Evolutionary conservation across 108 stramenopile species (phyloP).

Genomic region (Cylindrotheca fusiformis): DNA sequence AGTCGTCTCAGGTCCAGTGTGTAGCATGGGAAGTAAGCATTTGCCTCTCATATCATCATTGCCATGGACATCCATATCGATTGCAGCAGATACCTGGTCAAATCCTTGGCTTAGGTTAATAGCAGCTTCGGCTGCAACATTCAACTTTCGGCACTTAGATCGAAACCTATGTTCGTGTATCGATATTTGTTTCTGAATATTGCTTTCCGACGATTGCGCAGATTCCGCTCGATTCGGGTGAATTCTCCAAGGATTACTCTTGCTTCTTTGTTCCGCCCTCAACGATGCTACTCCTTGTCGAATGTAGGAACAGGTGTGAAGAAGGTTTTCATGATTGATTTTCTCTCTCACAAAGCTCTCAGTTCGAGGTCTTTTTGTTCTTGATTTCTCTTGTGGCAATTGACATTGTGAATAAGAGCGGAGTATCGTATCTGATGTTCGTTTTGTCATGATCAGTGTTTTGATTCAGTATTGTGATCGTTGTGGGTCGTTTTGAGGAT

Average conservation of each 20-base stretch:
- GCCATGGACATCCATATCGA: no score
- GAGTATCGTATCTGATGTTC: neutral
- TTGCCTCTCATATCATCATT: neutral
- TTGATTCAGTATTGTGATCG: neutral
- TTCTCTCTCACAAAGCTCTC: neutral
- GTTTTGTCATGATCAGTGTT: neutral
- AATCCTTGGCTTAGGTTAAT: neutral
- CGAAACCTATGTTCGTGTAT: neutral
- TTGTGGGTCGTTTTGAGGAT: neutral
- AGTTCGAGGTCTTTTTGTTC: neutral
- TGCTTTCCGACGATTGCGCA: neutral
- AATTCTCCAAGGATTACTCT: neutral
- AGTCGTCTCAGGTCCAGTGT: neutral
- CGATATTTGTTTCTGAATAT: neutral
- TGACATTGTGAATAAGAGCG: neutral
- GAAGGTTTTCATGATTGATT: neutral
- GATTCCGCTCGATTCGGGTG: neutral
- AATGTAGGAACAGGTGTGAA: neutral
- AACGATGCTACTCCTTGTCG: neutral
- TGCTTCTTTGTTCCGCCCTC: no score
- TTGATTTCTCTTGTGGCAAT: neutral
- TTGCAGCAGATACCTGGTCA: neutral
- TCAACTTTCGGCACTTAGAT: neutral
- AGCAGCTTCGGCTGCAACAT: neutral
- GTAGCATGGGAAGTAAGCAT: neutral